Evolutionary conservation across 1,284 basidiomycete genomes (phyloP).

Genomic region (Prillingera fragicola): DNA sequence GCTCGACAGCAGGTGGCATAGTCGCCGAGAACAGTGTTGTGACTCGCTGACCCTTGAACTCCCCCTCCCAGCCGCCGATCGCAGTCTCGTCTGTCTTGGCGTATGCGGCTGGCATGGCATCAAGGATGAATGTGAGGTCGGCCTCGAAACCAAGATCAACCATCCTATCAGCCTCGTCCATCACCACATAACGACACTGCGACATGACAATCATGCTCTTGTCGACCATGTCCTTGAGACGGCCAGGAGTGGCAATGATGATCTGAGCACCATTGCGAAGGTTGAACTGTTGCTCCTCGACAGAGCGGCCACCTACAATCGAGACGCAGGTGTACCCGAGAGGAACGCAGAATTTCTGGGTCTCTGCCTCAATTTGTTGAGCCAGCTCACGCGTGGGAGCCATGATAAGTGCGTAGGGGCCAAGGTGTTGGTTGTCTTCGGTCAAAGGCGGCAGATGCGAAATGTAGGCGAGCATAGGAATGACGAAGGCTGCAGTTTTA

Average conservation of each 20-base stretch:
- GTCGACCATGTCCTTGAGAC: slow-evolving; percentile 95
- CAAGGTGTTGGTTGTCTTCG: slow-evolving; percentile 86
- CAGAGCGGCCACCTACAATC: slow-evolving; percentile 89
- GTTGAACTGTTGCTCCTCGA: slow-evolving; percentile 96
- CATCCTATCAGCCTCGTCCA: slow-evolving; percentile 99
- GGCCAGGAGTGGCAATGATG: slow-evolving; percentile 95
- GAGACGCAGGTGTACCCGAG: slow-evolving; percentile 90
- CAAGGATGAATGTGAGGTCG: slow-evolving; percentile 90
- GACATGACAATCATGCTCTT: slow-evolving; percentile 88
- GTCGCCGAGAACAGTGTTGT: slow-evolving; percentile 95
- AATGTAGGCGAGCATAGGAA: slow-evolving; percentile 96
- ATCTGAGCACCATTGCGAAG: slow-evolving; percentile 94
- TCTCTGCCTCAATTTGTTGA: slow-evolving; percentile 92
- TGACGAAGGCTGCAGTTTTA: slow-evolving; percentile 98
- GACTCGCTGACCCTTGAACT: slow-evolving; percentile 65
- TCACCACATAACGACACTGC: slow-evolving; percentile 95
- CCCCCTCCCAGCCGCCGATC: slow-evolving; percentile 44
- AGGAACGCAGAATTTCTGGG: slow-evolving; percentile 80
- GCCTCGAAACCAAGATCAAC: slow-evolving; percentile 94
- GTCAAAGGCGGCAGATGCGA: slow-evolving; percentile 72
- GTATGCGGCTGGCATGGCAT: slow-evolving; percentile 77
- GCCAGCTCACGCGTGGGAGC: slow-evolving; percentile 89
- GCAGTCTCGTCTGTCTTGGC: slow-evolving; percentile 62
- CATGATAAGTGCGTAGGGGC: slow-evolving; percentile 87
- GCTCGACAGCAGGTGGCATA: slow-evolving; percentile 94